Evolutionary conservation across 148 eudicot species (phyloP).

Genomic region (Rhododendron kiyosumense): DNA sequence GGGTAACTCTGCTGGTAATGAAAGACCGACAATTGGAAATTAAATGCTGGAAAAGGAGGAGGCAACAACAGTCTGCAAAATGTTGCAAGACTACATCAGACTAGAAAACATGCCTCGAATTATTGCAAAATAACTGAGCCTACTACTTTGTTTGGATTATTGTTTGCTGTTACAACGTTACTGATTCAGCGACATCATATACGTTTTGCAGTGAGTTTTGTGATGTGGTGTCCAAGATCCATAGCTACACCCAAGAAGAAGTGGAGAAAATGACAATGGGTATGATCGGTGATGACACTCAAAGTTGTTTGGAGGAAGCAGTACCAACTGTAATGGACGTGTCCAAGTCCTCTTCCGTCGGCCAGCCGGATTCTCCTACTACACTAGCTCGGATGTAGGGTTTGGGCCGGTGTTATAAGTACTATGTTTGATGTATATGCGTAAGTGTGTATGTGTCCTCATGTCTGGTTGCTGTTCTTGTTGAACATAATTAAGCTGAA

Average conservation of each 20-base stretch:
- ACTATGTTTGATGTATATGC: neutral
- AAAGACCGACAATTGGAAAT: neutral
- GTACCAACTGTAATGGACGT: constrained; percentile 35
- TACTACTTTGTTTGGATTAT: neutral
- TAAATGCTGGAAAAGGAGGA: neutral
- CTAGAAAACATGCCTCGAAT: neutral
- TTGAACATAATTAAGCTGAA: neutral
- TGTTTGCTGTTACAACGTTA: neutral
- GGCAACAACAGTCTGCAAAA: neutral
- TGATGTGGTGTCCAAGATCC: constrained; percentile 70
- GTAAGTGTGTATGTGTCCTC: neutral
- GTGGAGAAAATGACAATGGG: constrained; percentile 75
- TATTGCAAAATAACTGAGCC: neutral
- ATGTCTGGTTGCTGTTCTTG: neutral
- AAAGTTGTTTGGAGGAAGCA: constrained; percentile 82
- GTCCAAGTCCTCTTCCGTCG: constrained; percentile 65
- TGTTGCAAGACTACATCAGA: neutral
- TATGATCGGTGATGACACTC: constrained; percentile 59
- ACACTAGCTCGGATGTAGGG: constrained; percentile 31
- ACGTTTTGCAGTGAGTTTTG: constrained; percentile 63
- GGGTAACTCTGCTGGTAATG: neutral
- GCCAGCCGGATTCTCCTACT: constrained; percentile 53
- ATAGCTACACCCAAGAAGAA: constrained; percentile 77
- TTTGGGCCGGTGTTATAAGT: neutral
- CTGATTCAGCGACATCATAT: neutral